Percentiles rank a stretch among this genome's conserved stretches.
Conservation (phyloP, 305 asterid genomes). For the Vinca major region DNA sequence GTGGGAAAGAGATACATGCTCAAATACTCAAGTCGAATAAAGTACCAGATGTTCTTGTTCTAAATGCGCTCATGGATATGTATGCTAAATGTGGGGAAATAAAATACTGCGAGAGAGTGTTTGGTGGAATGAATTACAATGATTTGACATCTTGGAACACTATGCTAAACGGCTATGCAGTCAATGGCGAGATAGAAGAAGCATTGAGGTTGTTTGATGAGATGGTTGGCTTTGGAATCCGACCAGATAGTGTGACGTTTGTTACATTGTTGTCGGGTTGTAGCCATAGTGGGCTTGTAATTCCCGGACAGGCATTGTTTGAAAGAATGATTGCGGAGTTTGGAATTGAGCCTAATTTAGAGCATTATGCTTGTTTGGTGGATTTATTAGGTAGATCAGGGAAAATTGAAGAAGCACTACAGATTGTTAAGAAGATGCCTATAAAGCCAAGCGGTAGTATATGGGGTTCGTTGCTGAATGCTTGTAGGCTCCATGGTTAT, state of each 20-base stretch:
- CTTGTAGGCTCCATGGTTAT: constrained; percentile 23
- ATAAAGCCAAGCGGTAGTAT: constrained; percentile 37
- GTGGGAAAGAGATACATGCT: constrained; percentile 41
- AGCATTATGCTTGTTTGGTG: constrained; percentile 44
- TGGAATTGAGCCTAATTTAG: constrained; percentile 26
- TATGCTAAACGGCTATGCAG: constrained; percentile 37
- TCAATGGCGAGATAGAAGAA: constrained; percentile 31
- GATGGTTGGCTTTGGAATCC: constrained; percentile 28
- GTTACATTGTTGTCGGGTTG: constrained; percentile 38
- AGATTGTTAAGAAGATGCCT: constrained; percentile 34
- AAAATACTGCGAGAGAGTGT: constrained; percentile 32
- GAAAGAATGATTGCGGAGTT: constrained; percentile 33
- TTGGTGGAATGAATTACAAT: constrained; percentile 27
- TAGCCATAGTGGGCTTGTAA: constrained; percentile 39
- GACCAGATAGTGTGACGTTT: constrained; percentile 35
- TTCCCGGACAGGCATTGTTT: constrained; percentile 31
- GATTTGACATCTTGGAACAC: constrained; percentile 42
- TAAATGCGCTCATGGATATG: constrained; percentile 41
- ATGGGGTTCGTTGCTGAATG: no score
- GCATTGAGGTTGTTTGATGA: constrained; percentile 24
- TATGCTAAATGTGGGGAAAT: constrained; percentile 41
- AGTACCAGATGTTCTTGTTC: constrained; percentile 27
- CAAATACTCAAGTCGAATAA: constrained; percentile 30
- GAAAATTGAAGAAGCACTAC: constrained; percentile 36
- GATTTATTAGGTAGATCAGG: constrained; percentile 41